Base-by-base conservation (phyloP, 805 yeast genomes). In the Tetrapisispora phaffii region DNA sequence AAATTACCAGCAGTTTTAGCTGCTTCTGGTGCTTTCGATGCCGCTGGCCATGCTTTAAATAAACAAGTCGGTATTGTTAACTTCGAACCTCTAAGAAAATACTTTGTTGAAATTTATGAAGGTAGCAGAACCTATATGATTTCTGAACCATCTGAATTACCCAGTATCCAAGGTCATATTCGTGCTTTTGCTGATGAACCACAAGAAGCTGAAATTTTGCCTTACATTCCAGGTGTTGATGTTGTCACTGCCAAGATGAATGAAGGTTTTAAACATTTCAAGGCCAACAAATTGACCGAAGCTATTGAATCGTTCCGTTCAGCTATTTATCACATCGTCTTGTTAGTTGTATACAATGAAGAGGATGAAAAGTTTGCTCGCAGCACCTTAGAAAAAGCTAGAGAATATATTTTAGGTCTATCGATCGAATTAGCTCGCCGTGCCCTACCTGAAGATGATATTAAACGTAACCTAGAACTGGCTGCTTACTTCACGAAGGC, bases 1-100 rank as follows among this genome's bases (percentile, higher is more conserved):
- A 84, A 82, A 50, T 76, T 89, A 45, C 87, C 97, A 4, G 97
- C 96, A 26, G 87, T 86, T 23, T 85, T 87, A 56, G 88, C 83
- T 57, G 97, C 98, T 2, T 88, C 96, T 2, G 99, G 99, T 56
- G 85, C 94, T 4, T 90, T 90, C 62, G 97, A 88, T 53, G 84
- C 90, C 44, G 99, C 97, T 33, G 93, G 96, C 34, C 94, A 88
- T 57, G 76, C 94, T 60, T 75, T 93, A 57, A 80, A 82, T 70
- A 83, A 90, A 58, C 98, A 94, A 66, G 72, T 82, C 38, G 98
- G 97, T 56, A 77, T 86, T 42, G 81, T 77, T 23, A 74, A 85
- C 54, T 90, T 94, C 62, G 95, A 81, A 58, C 97, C 97, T 13
- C 74, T 93, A 55, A 80, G 90, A 67, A 61, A 72, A 24, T 75